Evolutionary conservation across 2,329 filamentous ascomycete species (phyloP), one percentile per base, ranked within the genome.

Genomic region (Phialocephala subalpina): DNA sequence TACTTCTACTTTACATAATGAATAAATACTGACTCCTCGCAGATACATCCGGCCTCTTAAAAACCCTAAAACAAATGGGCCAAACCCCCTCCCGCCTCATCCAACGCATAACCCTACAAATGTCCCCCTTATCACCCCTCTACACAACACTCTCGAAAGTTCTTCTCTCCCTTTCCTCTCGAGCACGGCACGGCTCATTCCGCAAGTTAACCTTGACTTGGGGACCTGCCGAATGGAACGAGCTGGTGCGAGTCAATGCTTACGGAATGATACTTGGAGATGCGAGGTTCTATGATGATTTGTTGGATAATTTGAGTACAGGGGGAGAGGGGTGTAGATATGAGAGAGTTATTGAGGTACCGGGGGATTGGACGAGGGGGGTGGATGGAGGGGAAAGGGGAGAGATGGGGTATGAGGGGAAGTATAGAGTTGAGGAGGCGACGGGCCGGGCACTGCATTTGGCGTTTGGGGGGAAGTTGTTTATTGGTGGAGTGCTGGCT

Each of bases 61-160:
- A 29, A n/a, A 64, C 60, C 1, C 40, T 71, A 40, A 71, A 71
- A 36, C 6, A 20, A 2, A 71, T 69, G 67, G 69, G 69, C 5
- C 69, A 71, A 40, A 47, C 27, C 2, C 49, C 67, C 0, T 59
- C 47, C 40, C 59, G 69, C 7, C 36, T 67, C 11, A 62, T 71
- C 1, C 47, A 58, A 8, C 35, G n/a, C 3, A 38, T 66, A 1
- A 47, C 49, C 3, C 65, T 70, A 7, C 36, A 16, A 1, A 68
- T 70, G 56, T 3, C 45, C 12, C 20, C 3, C 1, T 9, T 47
- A 11, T 16, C 42, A 3, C 6, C 42, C 8, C 14, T 47, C 36
- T 66, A 66, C 36, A 25, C 12, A 1, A 38, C 22, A 4, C 42
- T 67, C 11, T 49, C 58, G 16, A 66, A 66, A n/a, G 58, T 64